Conservation (phyloP, 768 basidiomycete genomes). For the Auricularia auricula-judae region DNA sequence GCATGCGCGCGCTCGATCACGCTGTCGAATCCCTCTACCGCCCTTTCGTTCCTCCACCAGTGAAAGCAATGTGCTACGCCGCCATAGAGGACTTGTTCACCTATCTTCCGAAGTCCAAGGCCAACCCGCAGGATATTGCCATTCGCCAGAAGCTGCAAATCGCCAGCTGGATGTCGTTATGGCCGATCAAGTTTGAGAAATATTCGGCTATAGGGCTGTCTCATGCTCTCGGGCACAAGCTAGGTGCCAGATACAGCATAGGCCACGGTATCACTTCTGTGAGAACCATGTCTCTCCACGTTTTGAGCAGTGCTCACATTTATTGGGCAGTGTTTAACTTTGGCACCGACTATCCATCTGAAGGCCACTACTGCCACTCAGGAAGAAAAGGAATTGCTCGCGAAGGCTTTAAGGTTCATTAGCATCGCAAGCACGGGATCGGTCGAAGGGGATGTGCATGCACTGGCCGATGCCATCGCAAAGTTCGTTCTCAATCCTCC, state of each 20-base stretch:
- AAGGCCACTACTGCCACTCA: slow-evolving; percentile 46
- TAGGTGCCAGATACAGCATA: slow-evolving; percentile 63
- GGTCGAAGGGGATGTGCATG: slow-evolving; percentile 48
- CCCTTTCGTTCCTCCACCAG: slow-evolving; percentile 39
- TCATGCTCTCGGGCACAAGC: slow-evolving; percentile 61
- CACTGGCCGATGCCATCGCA: slow-evolving; percentile 42
- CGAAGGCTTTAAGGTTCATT: slow-evolving; percentile 47
- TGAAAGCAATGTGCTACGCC: slow-evolving; percentile 53
- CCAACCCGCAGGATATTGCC: slow-evolving; percentile 42
- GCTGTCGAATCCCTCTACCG: slow-evolving; percentile 62
- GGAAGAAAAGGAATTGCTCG: slow-evolving; percentile 53
- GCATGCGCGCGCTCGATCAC: slow-evolving; percentile 70
- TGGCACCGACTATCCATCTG: slow-evolving; percentile 50
- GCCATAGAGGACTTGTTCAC: slow-evolving; percentile 64
- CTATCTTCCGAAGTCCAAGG: slow-evolving; percentile 57
- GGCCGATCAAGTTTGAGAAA: slow-evolving; percentile 49
- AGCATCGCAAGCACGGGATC: slow-evolving; percentile 50
- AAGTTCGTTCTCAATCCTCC: slow-evolving; percentile 28
- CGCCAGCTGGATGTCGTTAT: slow-evolving; percentile 73
- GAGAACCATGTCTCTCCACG: slow-evolving; percentile 12
- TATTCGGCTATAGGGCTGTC: slow-evolving; percentile 63
- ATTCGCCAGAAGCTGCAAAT: slow-evolving; percentile 58
- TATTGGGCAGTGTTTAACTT: slow-evolving; percentile 50
- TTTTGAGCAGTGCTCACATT: not conserved
- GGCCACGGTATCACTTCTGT: slow-evolving; percentile 82